A percentile compares a stretch with the other conserved stretches of the same genome.
Conservation (phyloP, 371 early-diverging fungal genomes). For the Lichtheimia hyalospora region DNA sequence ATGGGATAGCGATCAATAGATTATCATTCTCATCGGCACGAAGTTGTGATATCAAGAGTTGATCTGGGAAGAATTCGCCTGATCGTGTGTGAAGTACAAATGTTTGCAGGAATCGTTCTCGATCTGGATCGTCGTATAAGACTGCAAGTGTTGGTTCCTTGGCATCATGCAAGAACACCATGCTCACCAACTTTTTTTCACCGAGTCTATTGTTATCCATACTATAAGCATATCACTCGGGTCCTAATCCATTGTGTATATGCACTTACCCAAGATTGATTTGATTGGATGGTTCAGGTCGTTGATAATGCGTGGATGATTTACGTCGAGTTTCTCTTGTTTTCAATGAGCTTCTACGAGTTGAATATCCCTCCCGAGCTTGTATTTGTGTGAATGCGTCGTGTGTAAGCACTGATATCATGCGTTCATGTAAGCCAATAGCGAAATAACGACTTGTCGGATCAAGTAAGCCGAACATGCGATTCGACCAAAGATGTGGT, state of each 20-base stretch:
- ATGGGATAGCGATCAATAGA: slow-evolving; percentile 60
- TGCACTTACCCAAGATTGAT: slow-evolving; percentile 17
- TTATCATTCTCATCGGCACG: slow-evolving; percentile 48
- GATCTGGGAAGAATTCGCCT: slow-evolving; percentile 33
- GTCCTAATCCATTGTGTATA: background rate
- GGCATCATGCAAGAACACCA: slow-evolving; percentile 64
- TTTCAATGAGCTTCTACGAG: slow-evolving; percentile 15
- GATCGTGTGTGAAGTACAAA: slow-evolving; percentile 1
- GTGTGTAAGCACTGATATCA: slow-evolving; percentile 27
- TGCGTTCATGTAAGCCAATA: slow-evolving; percentile 29
- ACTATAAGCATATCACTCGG: background rate
- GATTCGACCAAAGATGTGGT: slow-evolving; percentile 32
- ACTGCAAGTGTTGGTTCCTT: slow-evolving; percentile 65
- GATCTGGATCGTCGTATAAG: slow-evolving; percentile 71
- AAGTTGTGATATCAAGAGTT: slow-evolving; percentile 51
- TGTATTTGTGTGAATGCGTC: slow-evolving; percentile 5
- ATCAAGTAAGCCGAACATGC: slow-evolving; percentile 54
- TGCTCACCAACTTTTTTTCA: slow-evolving; percentile 69
- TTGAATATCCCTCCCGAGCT: too few species aligned
- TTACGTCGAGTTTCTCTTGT: slow-evolving; percentile 29
- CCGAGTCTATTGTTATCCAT: slow-evolving; percentile 49
- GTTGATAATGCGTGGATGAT: slow-evolving; percentile 1
- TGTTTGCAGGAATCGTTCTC: slow-evolving; percentile 36
- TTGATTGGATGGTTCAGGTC: slow-evolving; percentile 6
- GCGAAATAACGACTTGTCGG: slow-evolving; percentile 49